Base-by-base conservation (phyloP, 73 alveolate genomes). In the Strombidium stylifer region DNA sequence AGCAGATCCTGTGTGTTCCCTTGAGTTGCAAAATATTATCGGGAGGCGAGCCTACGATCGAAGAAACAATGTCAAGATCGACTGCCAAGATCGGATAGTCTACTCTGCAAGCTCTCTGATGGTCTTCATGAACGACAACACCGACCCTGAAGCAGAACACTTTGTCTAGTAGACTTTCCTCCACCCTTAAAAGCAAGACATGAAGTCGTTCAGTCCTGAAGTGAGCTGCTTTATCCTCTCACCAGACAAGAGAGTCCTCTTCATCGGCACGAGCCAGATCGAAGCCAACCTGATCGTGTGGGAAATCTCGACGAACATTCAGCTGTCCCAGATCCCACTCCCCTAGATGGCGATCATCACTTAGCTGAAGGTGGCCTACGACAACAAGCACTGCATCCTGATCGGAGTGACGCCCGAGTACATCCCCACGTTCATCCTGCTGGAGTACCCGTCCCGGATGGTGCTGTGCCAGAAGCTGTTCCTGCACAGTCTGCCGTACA, bases 31-130 rank as follows among this genome's bases (percentile, higher is more conserved):
- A n/a, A n/a, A n/a, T n/a, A n/a, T n/a, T n/a, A n/a, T n/a, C n/a
- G n/a, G n/a, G n/a, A n/a, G n/a, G n/a, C n/a, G n/a, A n/a, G n/a
- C n/a, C n/a, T n/a, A n/a, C n/a, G n/a, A n/a, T n/a, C n/a, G n/a
- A n/a, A n/a, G n/a, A n/a, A n/a, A 90, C 58, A 95, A 95, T 72
- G 60, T 95, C 18, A 86, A 86, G 78, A 73, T 92, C 65, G 99
- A 95, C 53, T 84, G 85, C 73, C 79, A 90, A 73, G 96, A 93
- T 57, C 78, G 98, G 52, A 62, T 93, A 14, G 71, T 95, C 14
- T 95, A 92, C 54, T 73, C 86, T 30, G 94, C 97, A 31, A 93
- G 97, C 24, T 79, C 94, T 12, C 54, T 91, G 49, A 87, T 90
- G 27, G 95, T 87, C 23, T 91, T 67, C 10, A 60, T 84, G 58